A percentile compares a stretch with the other conserved stretches of the same genome.
phyloP scores from a whole-genome alignment of 2,329 filamentous ascomycete species.

The Penicillium brasilianum region DNA sequence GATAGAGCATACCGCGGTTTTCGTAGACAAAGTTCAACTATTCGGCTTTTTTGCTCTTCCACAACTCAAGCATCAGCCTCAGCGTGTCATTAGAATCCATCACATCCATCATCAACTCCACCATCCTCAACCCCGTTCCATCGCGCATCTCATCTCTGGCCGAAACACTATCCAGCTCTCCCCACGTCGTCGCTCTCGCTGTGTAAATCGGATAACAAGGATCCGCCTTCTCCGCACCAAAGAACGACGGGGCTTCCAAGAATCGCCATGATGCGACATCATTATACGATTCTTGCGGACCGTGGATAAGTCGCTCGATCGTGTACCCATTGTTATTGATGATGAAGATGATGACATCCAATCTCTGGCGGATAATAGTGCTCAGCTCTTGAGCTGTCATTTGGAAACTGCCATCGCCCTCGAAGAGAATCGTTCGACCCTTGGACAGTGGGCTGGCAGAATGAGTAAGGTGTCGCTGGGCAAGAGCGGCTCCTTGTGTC shows the following conservation, averaged over 20 bases:
- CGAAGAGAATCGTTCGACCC: constrained; percentile 73
- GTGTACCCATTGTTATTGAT: constrained; percentile 85
- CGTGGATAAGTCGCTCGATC: constrained; percentile 75
- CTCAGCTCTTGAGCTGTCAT: constrained; percentile 81
- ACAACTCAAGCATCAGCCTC: not conserved
- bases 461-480: constrained; percentile 1
- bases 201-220: constrained; percentile 16
- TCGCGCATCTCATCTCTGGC: not conserved
- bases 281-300: constrained; percentile 75
- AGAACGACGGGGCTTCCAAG: not conserved
- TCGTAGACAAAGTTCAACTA: not conserved
- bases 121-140: constrained; percentile 3
- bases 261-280: constrained; percentile 58
- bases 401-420: constrained; percentile 84
- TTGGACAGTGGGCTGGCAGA: not conserved
- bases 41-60: not conserved
- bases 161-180: not conserved
- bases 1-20: too few species aligned
- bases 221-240: not conserved
- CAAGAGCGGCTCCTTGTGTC: constrained; percentile 13
- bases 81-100: constrained; percentile 1
- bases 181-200: not conserved
- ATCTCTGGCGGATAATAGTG: constrained; percentile 75
- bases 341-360: constrained; percentile 79
- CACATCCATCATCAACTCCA: constrained; percentile 7